phyloP scores from a whole-genome alignment of 169 alveolate species.

The Miamiensis avidus region DNA sequence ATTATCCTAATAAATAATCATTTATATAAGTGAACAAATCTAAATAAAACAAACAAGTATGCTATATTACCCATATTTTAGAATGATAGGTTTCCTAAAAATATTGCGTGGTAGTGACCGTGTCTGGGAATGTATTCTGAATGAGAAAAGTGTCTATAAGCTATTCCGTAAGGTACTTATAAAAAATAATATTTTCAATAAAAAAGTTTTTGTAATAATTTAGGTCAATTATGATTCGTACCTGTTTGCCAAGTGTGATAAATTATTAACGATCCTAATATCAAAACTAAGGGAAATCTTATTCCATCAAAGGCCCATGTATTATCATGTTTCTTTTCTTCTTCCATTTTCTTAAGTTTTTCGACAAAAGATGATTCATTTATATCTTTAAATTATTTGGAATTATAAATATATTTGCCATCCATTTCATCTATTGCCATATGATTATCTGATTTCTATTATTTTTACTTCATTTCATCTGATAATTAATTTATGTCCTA shows the following conservation, averaged over 20 bases:
- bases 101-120: conserved; percentile 33
- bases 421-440: conserved; percentile 12
- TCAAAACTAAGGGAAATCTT: conserved; percentile 8
- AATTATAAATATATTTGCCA: conserved; percentile 8
- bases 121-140: conserved; percentile 48
- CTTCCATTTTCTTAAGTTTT: conserved; percentile 23
- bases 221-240: too few relatives aligned
- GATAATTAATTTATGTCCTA: not conserved
- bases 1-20: conserved; percentile 25
- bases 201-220: too few relatives aligned
- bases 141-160: conserved; percentile 31
- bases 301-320: not conserved
- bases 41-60: not conserved
- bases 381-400: not conserved
- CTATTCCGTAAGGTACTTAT: conserved; percentile 19
- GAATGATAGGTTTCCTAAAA: conserved; percentile 24
- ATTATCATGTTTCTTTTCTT: conserved; percentile 4
- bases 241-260: conserved; percentile 16
- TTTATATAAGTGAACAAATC: not conserved
- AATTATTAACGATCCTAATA: not conserved
- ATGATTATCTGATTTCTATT: not conserved
- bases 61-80: conserved; percentile 13
- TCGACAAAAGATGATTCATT: not conserved
- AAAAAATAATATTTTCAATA: too few relatives aligned
- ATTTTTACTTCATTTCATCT: conserved; percentile 2